Evolutionary conservation across 805 yeast species (phyloP), one percentile per base, ranked within the genome.

Genomic region (Starmerella vitae): DNA sequence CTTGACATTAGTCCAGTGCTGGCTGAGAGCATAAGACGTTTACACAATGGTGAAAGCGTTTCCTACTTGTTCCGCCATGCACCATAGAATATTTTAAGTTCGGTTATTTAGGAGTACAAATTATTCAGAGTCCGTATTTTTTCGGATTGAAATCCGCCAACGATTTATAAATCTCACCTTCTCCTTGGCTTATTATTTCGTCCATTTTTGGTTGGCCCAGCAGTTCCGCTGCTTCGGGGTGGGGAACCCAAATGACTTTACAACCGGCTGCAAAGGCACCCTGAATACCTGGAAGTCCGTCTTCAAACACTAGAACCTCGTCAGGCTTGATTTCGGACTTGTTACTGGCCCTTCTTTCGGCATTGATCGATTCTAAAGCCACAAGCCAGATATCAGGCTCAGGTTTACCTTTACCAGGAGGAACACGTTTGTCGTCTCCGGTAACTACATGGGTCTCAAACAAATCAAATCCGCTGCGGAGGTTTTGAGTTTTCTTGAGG

Each of bases 41-140:
- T 91, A 52, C 98, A 91, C 60, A 88, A 91, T 57, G 98, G 98
- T 55, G 98, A 91, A 63, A 77, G 88, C 58, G 85, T 86, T 30
- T 80, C 93, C 2, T 88, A 84, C 60, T 65, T 86, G 52, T 88
- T 86, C 64, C 41, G 53, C 13, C 54, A 52, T 21, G 52, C 41
- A 3, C 46, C 48, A 7, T 48, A 36, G 32, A 9, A n/a, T n/a
- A n/a, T n/a, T n/a, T n/a, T n/a, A n/a, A 20, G 12, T 12, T 21
- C n/a, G n/a, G n/a, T n/a, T n/a, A n/a, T n/a, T n/a, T n/a, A n/a
- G n/a, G n/a, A n/a, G n/a, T n/a, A n/a, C n/a, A n/a, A n/a, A n/a
- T 24, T 24, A 12, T 17, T 27, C 26, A 37, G 18, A 51, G 41
- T 12, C 54, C 56, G 41, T 64, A 76, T 36, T 67, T 62, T 5